Base-by-base conservation (phyloP, 176 grass and related monocot genomes). In the Pontederia paniculata region DNA sequence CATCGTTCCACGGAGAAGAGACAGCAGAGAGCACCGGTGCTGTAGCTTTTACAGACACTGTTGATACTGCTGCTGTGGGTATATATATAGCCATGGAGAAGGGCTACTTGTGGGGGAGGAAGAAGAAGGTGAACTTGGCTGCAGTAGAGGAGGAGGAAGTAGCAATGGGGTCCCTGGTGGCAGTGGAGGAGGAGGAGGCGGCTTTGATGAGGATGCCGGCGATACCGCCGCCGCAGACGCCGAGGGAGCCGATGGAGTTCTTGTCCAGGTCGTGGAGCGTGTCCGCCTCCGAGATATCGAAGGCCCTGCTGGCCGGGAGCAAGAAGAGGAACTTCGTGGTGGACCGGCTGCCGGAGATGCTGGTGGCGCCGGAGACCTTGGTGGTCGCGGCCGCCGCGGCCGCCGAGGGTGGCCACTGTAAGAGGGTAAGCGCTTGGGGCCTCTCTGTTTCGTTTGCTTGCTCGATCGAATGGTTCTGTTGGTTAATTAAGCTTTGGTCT, bases 251-350 rank as follows among this genome's bases (percentile, higher is more conserved):
- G 49, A 81, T 89, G 86, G 86, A 89, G 81, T 89, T 78, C 73
- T 47, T 89, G 31, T 81, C 86, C 0, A 50, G 86, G 71, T 89
- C 86, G 37, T 89, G 86, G 86, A 89, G 86, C 74, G 86, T 89
- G 71, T 89, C 86, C 1, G 81, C 86, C 0, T 81, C 86, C 0
- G 86, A 89, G 81, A 89, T 89, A 6, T 89, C 81, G 21, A 89
- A 84, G 86, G 74, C 83, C 0, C 74, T 89, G 2, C 11, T 84
- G 28, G 42, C 28, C 0, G 73, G 81, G 22, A 50, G 57, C 63
- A 89, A 78, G 67, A 84, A 53, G 71, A 78, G 77, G 62, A 81
- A 70, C 31, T 73, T 69, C 7, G 68, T 66, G 5, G 68, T 58
- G 0, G 61, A 67, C 60, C 54, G 74, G 47, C 13, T 78, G 49